Conservation (phyloP, 495 filamentous ascomycete species). For the Daldinia bambusicola region DNA sequence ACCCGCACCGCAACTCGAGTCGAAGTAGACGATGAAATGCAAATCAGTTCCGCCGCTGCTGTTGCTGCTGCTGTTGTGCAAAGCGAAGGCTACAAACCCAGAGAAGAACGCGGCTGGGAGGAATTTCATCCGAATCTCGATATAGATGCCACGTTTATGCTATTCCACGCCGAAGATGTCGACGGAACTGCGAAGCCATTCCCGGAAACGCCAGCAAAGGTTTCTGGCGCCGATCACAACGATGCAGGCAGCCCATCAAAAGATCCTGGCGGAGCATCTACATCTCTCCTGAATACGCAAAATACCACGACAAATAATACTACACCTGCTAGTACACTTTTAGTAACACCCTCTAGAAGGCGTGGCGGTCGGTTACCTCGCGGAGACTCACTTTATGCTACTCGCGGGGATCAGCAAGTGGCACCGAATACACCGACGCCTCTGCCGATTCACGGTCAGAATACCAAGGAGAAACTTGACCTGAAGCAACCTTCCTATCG, state of each 20-base stretch:
- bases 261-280: conserved; percentile 48
- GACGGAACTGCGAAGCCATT: conserved; percentile 68
- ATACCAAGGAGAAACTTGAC: conserved; percentile 68
- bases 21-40: conserved; percentile 63
- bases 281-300: conserved; percentile 42
- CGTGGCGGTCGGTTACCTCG: conserved; percentile 58
- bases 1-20: conserved; percentile 61
- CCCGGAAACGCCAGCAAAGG: conserved; percentile 56
- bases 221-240: conserved; percentile 42
- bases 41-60: conserved; percentile 80
- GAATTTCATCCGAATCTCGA: conserved; percentile 97
- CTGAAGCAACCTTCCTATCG: conserved; percentile 68
- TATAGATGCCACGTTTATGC: conserved; percentile 77
- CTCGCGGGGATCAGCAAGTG: conserved; percentile 52
- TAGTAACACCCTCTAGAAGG: conserved; percentile 58
- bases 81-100: conserved; percentile 93
- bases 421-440: conserved; percentile 59
- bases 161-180: conserved; percentile 85
- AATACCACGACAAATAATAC: conserved; percentile 31
- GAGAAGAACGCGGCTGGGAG: conserved; percentile 95
- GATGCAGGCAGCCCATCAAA: conserved; percentile 54
- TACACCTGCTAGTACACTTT: conserved; percentile 38
- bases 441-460: conserved; percentile 64
- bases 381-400: conserved; percentile 62
- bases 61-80: conserved; percentile 85